Evolutionary conservation across 192 early-diverging fungal genomes (phyloP), one percentile per base, ranked within the genome.

Genomic region (Backusella psychrophila): DNA sequence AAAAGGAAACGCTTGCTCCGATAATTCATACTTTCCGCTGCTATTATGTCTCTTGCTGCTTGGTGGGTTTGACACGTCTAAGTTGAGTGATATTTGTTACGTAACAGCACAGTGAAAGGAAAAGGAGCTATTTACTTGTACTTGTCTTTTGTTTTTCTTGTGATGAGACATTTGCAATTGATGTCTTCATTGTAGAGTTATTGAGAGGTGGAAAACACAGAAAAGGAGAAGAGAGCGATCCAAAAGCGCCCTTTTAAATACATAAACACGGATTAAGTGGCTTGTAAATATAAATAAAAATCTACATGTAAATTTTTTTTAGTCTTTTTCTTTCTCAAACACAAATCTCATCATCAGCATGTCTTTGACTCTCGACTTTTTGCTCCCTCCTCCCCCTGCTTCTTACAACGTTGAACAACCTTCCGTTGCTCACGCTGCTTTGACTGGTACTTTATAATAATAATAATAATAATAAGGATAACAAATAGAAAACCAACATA

Each of bases 341-440:
- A 19, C n/a, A 19, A 49, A 49, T 49, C 19, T 36, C 34, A 36
- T 63, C 56, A 23, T 56, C 53, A 81, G 17, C 67, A 88, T 86
- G 87, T 77, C 82, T 19, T 69, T 83, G 42, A 82, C 83, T 56
- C 78, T 88, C 42, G 87, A 88, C 69, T 90, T 92, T 77, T 83
- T 91, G 44, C 90, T 92, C 44, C 92, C 92, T n/a, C 88, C 91
- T 69, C 92, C 91, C 29, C 92, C 92, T 75, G 82, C 87, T 72
- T 76, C 79, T 38, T 93, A 91, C 91, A 88, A 89, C 76, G 72
- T 67, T 72, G 83, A 84, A 21, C 79, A 84, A 56, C 74, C 81
- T 73, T 82, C 77, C 35, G 82, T 74, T 38, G 76, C 77, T 71
- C 85, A 84, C 44, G 74, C 78, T 70, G 66, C 83, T 74, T 81